Base-by-base conservation (phyloP, 441 rosid genomes). In the Kokia cookei region DNA sequence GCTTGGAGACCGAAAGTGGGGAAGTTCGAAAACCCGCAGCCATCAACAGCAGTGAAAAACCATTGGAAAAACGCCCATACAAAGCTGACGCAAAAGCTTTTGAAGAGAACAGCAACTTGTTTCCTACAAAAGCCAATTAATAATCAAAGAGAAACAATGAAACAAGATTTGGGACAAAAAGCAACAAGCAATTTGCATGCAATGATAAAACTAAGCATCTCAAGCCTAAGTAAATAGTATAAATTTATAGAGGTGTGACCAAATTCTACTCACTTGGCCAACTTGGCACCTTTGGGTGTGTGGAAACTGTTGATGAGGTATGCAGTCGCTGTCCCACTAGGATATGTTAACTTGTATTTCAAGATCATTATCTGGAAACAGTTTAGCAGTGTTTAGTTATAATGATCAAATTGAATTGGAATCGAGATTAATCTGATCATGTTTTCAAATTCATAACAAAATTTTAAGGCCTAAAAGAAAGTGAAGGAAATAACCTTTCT, bases 301-400 rank as follows among this genome's bases (percentile, higher is more conserved):
- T 94, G 98, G 71, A 94, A 94, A 73, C 97, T 88, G 80, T 94
- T 94, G 85, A 94, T 90, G n/a, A 94, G 97, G 73, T 85, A 89
- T 32, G 98, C 97, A 62, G 97, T 94, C 11, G 97, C 97, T 15
- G 97, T 94, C 40, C 98, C 97, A 70, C 97, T 92, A 12, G 97
- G 97, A 66, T 94, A 92, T 67, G 97, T 92, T 65, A 94, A 74
- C 72, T 87, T 94, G 83, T 88, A 92, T 80, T 86, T 89, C 81
- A 90, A 65, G 35, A 94, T 90, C 97, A 94, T 92, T 81, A 89
- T 74, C 97, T 92, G 81, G 29, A 65, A 43, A 47, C 62, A 57
- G 40, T 48, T 32, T 32, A 32, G 37, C 37, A 32, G 5, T 4
- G 37, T 32, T 32, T 1, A 32, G 37, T 32, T 32, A 32, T 32